These are phyloP conservation scores for Blakeslea trispora DNA, from an alignment of 371 early-diverging fungal genomes.

Conservation along the genomic window DNA sequence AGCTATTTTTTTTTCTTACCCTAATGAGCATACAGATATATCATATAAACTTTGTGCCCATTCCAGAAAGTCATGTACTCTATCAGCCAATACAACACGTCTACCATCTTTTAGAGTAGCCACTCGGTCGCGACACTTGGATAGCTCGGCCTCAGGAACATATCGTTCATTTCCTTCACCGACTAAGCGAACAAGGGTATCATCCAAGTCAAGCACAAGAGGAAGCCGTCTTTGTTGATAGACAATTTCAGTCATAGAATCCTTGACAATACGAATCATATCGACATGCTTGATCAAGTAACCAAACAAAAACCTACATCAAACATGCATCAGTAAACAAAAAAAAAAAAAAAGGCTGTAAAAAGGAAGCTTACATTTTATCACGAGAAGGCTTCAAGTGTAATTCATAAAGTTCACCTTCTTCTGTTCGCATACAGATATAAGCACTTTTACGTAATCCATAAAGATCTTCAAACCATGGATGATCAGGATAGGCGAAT, in stretches of 20 bases:
- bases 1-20: too few species aligned
- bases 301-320: conserved; percentile 60
- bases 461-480: conserved; percentile 52
- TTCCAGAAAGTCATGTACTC: conserved; percentile 75
- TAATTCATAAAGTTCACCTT: conserved; percentile 65
- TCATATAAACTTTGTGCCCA: conserved; percentile 74
- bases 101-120: conserved; percentile 64
- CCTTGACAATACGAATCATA: conserved; percentile 53
- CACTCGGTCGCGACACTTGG: conserved; percentile 57
- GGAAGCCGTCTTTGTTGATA: conserved; percentile 63
- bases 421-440: conserved; percentile 48
- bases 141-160: conserved; percentile 63
- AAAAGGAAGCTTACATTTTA: conserved; percentile 48
- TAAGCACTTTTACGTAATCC: conserved; percentile 61
- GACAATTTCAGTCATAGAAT: conserved; percentile 45
- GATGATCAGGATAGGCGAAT: conserved; percentile 63
- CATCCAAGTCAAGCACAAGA: conserved; percentile 79
- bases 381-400: conserved; percentile 72
- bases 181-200: conserved; percentile 75
- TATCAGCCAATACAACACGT: conserved; percentile 67
- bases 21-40: conserved; percentile 78
- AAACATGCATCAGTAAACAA: neutral
- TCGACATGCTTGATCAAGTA: conserved; percentile 65
- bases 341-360: neutral
- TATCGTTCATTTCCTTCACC: conserved; percentile 68